phyloP scores from a whole-genome alignment of 2,329 filamentous ascomycete species.

The Phialocephala sp. region DNA sequence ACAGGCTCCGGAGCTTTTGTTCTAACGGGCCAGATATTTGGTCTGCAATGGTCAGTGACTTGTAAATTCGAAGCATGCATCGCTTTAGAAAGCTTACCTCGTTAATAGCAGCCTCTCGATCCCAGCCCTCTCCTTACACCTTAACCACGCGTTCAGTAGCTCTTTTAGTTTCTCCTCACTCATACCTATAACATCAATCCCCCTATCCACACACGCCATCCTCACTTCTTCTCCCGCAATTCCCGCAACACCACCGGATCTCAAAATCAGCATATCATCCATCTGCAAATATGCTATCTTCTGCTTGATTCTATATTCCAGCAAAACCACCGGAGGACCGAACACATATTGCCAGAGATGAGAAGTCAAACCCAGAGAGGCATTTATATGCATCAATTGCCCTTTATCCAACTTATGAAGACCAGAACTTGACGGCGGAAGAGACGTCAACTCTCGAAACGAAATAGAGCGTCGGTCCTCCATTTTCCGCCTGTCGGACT shows the following conservation, averaged over 20 bases:
- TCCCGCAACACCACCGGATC: slow-evolving; percentile 63
- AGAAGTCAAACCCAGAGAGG: slow-evolving; percentile 48
- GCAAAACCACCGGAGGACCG: slow-evolving; percentile 53
- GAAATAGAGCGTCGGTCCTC: slow-evolving; percentile 58
- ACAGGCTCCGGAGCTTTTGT: slow-evolving; percentile 15
- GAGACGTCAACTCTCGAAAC: slow-evolving; percentile 49
- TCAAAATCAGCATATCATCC: slow-evolving; percentile 73
- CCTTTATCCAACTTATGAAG: slow-evolving; percentile 43
- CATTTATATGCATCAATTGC: slow-evolving; percentile 49
- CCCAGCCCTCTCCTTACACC: slow-evolving; percentile 42
- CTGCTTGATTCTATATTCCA: slow-evolving; percentile 58
- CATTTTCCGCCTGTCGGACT: slow-evolving; percentile 57
- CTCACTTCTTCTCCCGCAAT: slow-evolving; percentile 69
- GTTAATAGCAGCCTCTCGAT: slow-evolving; percentile 42
- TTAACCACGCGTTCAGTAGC: slow-evolving; percentile 48
- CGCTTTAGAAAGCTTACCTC: slow-evolving; percentile 39
- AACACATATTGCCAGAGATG: slow-evolving; percentile 51
- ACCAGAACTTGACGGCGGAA: slow-evolving; percentile 24
- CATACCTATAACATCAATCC: slow-evolving; percentile 59
- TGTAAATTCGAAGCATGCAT: background rate
- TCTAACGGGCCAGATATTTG: slow-evolving; percentile 39
- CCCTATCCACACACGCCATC: slow-evolving; percentile 74
- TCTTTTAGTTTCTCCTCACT: slow-evolving; percentile 46
- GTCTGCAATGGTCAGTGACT: slow-evolving; percentile 28
- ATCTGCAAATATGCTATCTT: slow-evolving; percentile 67